phyloP scores from a whole-genome alignment of 768 basidiomycete species.

The Russula sp. region DNA sequence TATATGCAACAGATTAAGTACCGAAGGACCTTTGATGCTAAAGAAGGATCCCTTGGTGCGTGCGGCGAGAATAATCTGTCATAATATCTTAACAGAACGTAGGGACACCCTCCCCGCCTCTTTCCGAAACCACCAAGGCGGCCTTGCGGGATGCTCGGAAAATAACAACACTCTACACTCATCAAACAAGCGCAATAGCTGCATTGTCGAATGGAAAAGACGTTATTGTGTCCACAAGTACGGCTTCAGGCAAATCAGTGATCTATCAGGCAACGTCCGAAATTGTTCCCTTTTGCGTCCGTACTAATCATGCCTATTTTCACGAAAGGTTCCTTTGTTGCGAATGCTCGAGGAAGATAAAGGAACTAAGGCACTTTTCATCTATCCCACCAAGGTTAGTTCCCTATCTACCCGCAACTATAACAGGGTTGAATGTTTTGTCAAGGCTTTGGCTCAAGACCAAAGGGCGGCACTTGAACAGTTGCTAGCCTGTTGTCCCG shows the following conservation, averaged over 20 bases:
- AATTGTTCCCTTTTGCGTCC: not conserved
- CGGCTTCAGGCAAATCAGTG: slow-evolving; percentile 85
- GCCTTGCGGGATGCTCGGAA: slow-evolving; percentile 58
- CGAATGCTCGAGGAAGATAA: slow-evolving; percentile 59
- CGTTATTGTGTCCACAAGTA: slow-evolving; percentile 87
- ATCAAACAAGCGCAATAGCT: slow-evolving; percentile 72
- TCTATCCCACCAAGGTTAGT: slow-evolving; percentile 83
- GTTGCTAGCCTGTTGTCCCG: slow-evolving; percentile 55
- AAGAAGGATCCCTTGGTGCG: slow-evolving; percentile 52
- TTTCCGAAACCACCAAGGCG: slow-evolving; percentile 54
- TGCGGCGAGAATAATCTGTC: not conserved
- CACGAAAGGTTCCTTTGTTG: slow-evolving; percentile 63
- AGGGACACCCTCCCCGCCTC: slow-evolving; percentile 52
- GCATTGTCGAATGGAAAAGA: slow-evolving; percentile 55
- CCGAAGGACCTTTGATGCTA: slow-evolving; percentile 52
- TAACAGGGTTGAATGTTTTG: not conserved
- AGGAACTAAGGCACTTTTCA: slow-evolving; percentile 68
- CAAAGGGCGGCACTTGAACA: slow-evolving; percentile 70
- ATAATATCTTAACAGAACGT: slow-evolving; percentile 10
- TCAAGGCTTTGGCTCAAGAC: slow-evolving; percentile 84
- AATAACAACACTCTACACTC: slow-evolving; percentile 61
- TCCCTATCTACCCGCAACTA: not conserved
- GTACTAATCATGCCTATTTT: not conserved
- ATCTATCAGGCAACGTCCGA: slow-evolving; percentile 67
- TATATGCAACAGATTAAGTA: slow-evolving; percentile 68